Base-by-base conservation (phyloP, 805 yeast species). In the Tetrapisispora arboricola region DNA sequence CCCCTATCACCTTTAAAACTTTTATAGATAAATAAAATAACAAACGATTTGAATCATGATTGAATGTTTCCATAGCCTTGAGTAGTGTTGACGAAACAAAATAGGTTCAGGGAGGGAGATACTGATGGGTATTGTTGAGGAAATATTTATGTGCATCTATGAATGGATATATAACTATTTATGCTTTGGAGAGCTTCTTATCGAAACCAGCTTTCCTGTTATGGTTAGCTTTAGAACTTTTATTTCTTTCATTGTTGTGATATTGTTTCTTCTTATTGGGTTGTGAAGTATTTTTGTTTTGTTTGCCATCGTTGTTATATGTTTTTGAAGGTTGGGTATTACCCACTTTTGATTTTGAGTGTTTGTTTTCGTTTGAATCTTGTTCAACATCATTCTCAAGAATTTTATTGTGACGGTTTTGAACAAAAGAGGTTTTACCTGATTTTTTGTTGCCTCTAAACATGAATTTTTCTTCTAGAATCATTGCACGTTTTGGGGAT, bases 191-290 rank as follows among this genome's bases (percentile, higher is more conserved):
- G 53, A 73, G 53, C 51, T 79, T 83, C 51, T 70, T 76, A 49
- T 71, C 76, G 53, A 76, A 83, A 0, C 75, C 82, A 2, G 66
- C 40, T 50, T 78, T 81, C 41, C 90, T 64, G 53, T 75, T 78
- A 53, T 80, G 87, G 50, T 80, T 81, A 1, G 76, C 84, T 32
- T 58, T 66, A 2, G 68, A 58, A 2, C 78, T 70, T 58, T 79
- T 81, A 41, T 76, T 67, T 49, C 72, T 70, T 41, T 72, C 78
- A 42, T 77, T 74, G 37, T 66, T 61, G 6, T 70, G 68, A 19
- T 65, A 60, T 31, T 60, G 62, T 27, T 54, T 61, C 49, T 62
- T 69, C 16, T 50, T 53, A 19, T 46, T 44, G 22, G 27, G 35
- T 22, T 38, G 33, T n/a, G 43, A 15, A n/a, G 32, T 27, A 21